These are phyloP conservation scores for Entomophthora muscae DNA, from an alignment of 371 early-diverging fungal genomes.

Conservation along the genomic window DNA sequence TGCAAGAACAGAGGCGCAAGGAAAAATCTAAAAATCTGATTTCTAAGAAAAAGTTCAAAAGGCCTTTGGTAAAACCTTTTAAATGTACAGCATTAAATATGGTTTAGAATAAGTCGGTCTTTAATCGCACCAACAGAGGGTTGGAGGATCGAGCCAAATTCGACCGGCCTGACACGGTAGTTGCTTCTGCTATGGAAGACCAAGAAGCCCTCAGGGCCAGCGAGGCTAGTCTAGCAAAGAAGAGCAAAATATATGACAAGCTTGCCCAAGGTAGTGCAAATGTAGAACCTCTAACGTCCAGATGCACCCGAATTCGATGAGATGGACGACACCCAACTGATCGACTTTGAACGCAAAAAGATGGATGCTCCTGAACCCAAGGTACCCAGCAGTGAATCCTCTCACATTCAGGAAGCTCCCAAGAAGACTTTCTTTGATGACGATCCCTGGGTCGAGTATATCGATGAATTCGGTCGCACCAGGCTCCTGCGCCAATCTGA, in stretches of 20 bases:
- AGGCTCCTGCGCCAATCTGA: slow-evolving; percentile 47
- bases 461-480: slow-evolving; percentile 64
- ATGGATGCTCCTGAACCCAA: background rate
- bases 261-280: background rate
- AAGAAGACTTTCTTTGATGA: background rate
- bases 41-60: background rate
- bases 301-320: background rate
- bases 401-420: background rate
- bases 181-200: background rate
- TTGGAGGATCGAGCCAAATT: background rate
- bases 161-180: background rate
- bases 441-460: slow-evolving; percentile 64
- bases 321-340: background rate
- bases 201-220: background rate
- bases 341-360: background rate
- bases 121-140: background rate
- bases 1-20: background rate
- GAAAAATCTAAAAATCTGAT: background rate
- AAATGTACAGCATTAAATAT: background rate
- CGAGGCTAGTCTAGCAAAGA: background rate
- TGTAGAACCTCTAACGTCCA: background rate
- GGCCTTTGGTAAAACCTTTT: background rate
- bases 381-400: too few species aligned
- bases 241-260: background rate
- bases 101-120: background rate